Evolutionary conservation across 108 stramenopile genomes (phyloP), one percentile per base, ranked within the genome.

Genomic region (Cyclostephanos invisitatus): DNA sequence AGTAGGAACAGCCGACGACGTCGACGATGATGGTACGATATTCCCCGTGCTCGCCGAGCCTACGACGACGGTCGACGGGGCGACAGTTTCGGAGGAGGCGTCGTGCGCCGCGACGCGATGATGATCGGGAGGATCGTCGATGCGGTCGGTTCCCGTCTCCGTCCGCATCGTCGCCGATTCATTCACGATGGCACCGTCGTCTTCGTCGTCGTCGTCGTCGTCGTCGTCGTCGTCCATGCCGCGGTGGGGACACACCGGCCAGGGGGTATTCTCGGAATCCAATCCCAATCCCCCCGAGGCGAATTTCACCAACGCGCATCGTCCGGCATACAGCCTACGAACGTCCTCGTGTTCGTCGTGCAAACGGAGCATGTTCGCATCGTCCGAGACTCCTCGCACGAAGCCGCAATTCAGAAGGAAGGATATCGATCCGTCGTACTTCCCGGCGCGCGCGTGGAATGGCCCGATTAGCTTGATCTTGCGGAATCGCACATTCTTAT

Each of bases 391-490:
- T n/a, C n/a, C n/a, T n/a, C n/a, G 17, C 2, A 18, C 36, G 46
- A 85, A 85, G 14, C 74, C 73, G 72, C 84, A 85, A n/a, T n/a
- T n/a, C n/a, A 7, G 50, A 55, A 3, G 49, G 8, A 22, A 85
- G 74, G 42, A 79, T 77, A 17, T 68, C 78, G 36, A 85, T 47
- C 84, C 84, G 12, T 74, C 55, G 55, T 65, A 70, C 29, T 56
- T 36, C 9, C 67, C 81, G 2, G 78, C 81, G 12, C 84, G 73
- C 17, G 59, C 54, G 32, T 55, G 46, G 44, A 85, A 85, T 20
- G 72, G 48, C 67, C 82, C 82, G 21, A 44, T n/a, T 12, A 80
- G 51, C 64, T 85, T 85, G 12, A 85, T 74, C 44, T 71, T 80
- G 10, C 84, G 59, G 12, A 78, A 47, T 66, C 82, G 82, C 0